Percentiles rank a stretch among this genome's conserved stretches.
Evolutionary conservation across 2,329 filamentous ascomycete species (phyloP).

Genomic region (Talaromyces funiculosus): DNA sequence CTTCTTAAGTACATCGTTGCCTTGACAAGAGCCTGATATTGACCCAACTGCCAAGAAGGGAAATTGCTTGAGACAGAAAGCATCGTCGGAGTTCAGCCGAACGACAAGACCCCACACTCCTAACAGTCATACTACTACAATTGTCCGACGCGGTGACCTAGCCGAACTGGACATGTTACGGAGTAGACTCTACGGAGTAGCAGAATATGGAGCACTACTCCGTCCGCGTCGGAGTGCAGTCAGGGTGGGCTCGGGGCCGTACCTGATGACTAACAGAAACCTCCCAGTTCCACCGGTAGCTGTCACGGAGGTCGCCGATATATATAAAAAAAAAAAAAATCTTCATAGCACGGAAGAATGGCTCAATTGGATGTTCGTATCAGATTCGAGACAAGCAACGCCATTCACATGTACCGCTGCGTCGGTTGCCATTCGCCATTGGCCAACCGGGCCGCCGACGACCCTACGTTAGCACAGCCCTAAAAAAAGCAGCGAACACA

Average conservation of each 20-base stretch:
- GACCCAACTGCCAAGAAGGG: too few species aligned
- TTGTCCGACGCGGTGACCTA: neutral
- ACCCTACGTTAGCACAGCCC: neutral
- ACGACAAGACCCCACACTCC: neutral
- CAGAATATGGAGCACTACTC: neutral
- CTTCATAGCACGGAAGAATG: neutral
- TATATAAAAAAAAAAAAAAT: neutral
- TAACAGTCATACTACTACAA: neutral
- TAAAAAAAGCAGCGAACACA: neutral
- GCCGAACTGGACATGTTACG: too few species aligned
- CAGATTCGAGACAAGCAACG: neutral
- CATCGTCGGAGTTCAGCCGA: neutral
- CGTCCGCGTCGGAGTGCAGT: conserved; percentile 4
- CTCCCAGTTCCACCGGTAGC: neutral
- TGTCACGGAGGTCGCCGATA: neutral
- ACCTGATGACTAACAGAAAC: neutral
- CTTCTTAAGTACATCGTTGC: neutral
- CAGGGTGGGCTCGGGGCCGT: conserved; percentile 3
- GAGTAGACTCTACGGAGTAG: neutral
- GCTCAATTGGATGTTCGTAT: neutral
- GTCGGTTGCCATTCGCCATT: neutral
- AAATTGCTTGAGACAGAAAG: too few species aligned
- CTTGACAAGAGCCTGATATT: too few species aligned
- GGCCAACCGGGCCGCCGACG: neutral
- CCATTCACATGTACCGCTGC: neutral